Evolutionary conservation across 2,329 filamentous ascomycete genomes (phyloP), one percentile per base, ranked within the genome.

Genomic region (Microcyclospora pomicola): DNA sequence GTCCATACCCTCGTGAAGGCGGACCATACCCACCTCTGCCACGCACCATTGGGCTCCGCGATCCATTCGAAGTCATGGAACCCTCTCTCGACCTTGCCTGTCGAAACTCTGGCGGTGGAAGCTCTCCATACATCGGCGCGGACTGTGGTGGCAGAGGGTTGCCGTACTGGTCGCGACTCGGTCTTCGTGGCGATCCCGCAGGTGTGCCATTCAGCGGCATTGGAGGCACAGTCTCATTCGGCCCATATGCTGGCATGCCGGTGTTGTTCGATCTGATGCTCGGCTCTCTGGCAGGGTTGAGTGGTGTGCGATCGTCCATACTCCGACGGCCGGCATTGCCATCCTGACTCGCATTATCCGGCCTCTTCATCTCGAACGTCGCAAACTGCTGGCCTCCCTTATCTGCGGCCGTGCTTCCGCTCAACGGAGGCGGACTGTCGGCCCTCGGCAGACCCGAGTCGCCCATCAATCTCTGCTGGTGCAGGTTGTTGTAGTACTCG

Each of bases 401-500:
- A 7, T 76, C 71, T 37, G 77, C 62, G 14, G 74, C 75, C 6
- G 77, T 72, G 44, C 68, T 67, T 3, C 58, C 56, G 34, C 61
- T 64, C 39, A 73, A 55, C 2, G 69, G 66, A 27, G 71, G 69
- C 16, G 71, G 69, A 31, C 67, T 69, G 42, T 73, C 70, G 5
- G 69, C 67, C 48, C 65, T 63, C 19, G 65, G 63, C 19, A 65
- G 53, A n/a, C 48, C 43, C 13, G 56, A 46, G 41, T 51, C 44
- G 16, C 33, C 50, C 52, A 31, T 54, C 31, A 48, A 33, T 15
- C 44, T 71, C 62, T 53, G 43, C 46, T 55, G 40, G 5, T 51
- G 53, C 53, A 68, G 59, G 55, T 65, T 63, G 49, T 64, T 59
- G 61, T 92, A 95, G 58, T 81, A 95, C 55, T 87, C 91, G 52